Evolutionary conservation across 1,284 basidiomycete species (phyloP), one percentile per base, ranked within the genome.

Genomic region (Sporisorium scitamineum): DNA sequence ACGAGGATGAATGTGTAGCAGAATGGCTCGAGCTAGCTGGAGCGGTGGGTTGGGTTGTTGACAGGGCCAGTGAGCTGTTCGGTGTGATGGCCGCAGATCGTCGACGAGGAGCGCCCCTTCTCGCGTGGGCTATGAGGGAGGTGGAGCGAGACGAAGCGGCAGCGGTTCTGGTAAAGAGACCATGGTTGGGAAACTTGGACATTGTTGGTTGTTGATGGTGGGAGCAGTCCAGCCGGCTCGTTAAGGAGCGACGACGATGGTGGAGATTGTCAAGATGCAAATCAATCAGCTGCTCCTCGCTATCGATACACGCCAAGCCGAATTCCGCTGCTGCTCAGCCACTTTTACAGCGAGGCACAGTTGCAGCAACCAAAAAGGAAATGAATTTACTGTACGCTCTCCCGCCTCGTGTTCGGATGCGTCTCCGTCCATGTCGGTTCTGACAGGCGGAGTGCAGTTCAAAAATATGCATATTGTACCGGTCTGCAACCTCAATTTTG

Each of bases 151-250:
- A 62, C 4, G 76, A 71, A n/a, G 62, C 68, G 14, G 76, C 44
- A 20, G 76, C 76, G 18, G 71, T 71, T 27, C 76, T 61, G 37
- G 76, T 55, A n/a, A 78, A 67, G 42, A 78, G 66, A 45, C 68
- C 76, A 55, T 75, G 72, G 37, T 75, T 75, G 6, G 72, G 72
- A n/a, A 78, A 63, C 34, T 78, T 75, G 48, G 76, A 70, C 76
- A 78, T 78, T 54, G 16, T 58, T 6, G 59, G 3, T 48, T n/a
- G 48, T 29, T 50, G 16, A 8, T 18, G 29, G 37, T 34, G n/a
- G 20, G 14, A 14, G 14, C 20, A 31, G 39, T 29, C 41, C 54
- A 39, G 55, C 62, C 57, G 45, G 53, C 57, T 66, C 57, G 37
- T 10, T 42, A 22, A 22, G 31, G 52, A 66, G 57, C 64, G 45